A percentile compares a stretch with the other conserved stretches of the same genome.
phyloP scores from a whole-genome alignment of 805 yeast species.

The Wickerhamomyces hampshirensis region DNA sequence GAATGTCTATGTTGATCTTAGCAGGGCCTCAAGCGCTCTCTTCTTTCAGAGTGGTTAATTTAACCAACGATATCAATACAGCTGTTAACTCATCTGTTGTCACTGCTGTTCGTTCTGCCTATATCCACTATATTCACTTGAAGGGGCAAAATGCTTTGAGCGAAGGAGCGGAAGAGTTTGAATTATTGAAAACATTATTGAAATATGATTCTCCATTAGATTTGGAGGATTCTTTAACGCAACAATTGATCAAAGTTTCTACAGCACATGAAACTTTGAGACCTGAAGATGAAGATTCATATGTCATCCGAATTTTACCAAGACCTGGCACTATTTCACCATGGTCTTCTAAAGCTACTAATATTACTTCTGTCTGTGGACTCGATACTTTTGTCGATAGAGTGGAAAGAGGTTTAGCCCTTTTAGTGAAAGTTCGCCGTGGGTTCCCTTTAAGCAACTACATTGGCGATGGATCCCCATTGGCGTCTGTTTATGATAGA shows the following conservation, averaged over 20 bases:
- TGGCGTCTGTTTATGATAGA: slow-evolving; percentile 80
- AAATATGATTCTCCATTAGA: slow-evolving; percentile 72
- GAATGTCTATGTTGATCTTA: slow-evolving; percentile 45
- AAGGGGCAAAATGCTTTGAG: slow-evolving; percentile 26
- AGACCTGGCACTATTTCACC: slow-evolving; percentile 97
- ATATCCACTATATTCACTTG: slow-evolving; percentile 75
- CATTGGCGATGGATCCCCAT: slow-evolving; percentile 47
- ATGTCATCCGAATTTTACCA: slow-evolving; percentile 75
- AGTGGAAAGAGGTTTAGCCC: slow-evolving; percentile 85
- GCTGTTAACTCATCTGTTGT: slow-evolving; percentile 63
- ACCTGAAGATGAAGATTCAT: slow-evolving; percentile 38
- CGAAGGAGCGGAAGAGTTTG: slow-evolving; percentile 32
- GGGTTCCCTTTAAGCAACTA: slow-evolving; percentile 63
- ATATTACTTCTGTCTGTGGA: slow-evolving; percentile 87
- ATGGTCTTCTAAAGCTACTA: slow-evolving; percentile 98
- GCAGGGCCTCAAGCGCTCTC: slow-evolving; percentile 93
- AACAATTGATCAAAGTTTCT: slow-evolving; percentile 34
- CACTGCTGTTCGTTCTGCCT: slow-evolving; percentile 65
- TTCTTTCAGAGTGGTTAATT: slow-evolving; percentile 71
- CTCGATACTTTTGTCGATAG: slow-evolving; percentile 65
- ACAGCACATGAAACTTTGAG: slow-evolving; percentile 26
- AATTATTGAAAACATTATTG: slow-evolving; percentile 56
- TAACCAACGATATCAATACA: slow-evolving; percentile 68
- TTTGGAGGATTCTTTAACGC: slow-evolving; percentile 38
- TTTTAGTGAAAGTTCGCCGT: slow-evolving; percentile 64